Conservation (phyloP, 306 rosid species). For the Citrullus mucosospermus region DNA sequence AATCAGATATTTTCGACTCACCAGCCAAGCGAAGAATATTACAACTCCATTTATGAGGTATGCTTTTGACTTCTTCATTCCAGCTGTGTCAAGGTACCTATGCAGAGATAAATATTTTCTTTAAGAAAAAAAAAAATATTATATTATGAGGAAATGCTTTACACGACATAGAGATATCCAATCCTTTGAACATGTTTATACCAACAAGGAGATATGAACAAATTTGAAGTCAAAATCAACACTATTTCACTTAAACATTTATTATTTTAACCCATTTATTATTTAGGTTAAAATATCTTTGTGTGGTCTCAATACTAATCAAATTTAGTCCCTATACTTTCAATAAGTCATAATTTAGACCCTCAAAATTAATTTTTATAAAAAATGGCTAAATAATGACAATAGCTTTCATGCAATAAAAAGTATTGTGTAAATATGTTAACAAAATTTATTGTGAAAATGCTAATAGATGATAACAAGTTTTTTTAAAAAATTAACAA, state of each 20-base stretch:
- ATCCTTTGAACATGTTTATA: not conserved
- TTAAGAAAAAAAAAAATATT: not conserved
- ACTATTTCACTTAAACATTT: not conserved
- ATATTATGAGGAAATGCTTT: not conserved
- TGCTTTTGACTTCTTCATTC: constrained; percentile 75
- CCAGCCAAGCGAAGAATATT: constrained; percentile 93
- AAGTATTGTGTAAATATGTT: too few species aligned
- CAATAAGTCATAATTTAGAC: too few species aligned
- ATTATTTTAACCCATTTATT: not conserved
- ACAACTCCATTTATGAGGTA: constrained; percentile 82
- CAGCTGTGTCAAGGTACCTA: constrained; percentile 94
- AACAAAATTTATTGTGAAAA: too few species aligned
- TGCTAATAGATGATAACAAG: too few species aligned
- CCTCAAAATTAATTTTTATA: too few species aligned
- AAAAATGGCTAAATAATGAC: too few species aligned
- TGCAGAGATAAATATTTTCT: not conserved
- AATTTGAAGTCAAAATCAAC: constrained; percentile 1
- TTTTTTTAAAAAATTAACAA: too few species aligned
- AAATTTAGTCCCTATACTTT: too few species aligned
- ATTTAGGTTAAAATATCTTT: too few species aligned
- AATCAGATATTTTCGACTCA: constrained; percentile 20
- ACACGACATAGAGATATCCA: not conserved
- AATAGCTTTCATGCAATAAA: too few species aligned
- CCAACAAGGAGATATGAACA: not conserved
- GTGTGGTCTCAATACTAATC: too few species aligned